phyloP scores from a whole-genome alignment of 148 eudicot genomes.

The Arctostaphylos glauca region DNA sequence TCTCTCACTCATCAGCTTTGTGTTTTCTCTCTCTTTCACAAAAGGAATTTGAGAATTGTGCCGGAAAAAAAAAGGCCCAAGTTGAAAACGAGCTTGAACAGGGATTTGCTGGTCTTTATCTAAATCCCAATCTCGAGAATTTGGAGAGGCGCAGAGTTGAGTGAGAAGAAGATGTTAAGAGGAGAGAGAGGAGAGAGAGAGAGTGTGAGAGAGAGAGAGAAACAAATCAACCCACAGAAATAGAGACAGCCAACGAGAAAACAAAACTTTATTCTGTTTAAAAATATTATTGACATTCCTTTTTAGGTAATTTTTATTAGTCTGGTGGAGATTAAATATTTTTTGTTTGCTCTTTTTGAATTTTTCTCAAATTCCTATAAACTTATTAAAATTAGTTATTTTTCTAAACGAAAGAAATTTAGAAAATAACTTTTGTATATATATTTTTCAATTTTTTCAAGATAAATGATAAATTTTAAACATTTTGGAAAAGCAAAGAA shows the following conservation, averaged over 20 bases:
- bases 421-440: too few relatives aligned
- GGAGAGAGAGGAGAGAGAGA: not conserved
- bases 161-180: slow-evolving; percentile 9
- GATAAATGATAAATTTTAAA: too few relatives aligned
- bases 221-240: not conserved
- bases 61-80: not conserved
- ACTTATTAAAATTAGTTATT: not conserved
- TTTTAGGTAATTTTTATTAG: too few relatives aligned
- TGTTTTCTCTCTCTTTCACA: not conserved
- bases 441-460: too few relatives aligned
- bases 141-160: slow-evolving; percentile 26
- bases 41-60: not conserved
- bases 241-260: not conserved
- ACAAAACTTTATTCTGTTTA: too few relatives aligned
- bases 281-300: too few relatives aligned
- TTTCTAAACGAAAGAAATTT: too few relatives aligned
- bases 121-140: slow-evolving; percentile 31
- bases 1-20: slow-evolving; percentile 36
- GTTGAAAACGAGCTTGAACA: slow-evolving; percentile 3
- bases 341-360: too few relatives aligned
- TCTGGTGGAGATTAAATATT: too few relatives aligned
- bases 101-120: slow-evolving; percentile 31
- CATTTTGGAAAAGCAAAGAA: too few relatives aligned
- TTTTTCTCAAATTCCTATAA: not conserved
- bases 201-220: slow-evolving; percentile 8